phyloP scores from a whole-genome alignment of 495 filamentous ascomycete genomes.

The Penicillium roqueforti region DNA sequence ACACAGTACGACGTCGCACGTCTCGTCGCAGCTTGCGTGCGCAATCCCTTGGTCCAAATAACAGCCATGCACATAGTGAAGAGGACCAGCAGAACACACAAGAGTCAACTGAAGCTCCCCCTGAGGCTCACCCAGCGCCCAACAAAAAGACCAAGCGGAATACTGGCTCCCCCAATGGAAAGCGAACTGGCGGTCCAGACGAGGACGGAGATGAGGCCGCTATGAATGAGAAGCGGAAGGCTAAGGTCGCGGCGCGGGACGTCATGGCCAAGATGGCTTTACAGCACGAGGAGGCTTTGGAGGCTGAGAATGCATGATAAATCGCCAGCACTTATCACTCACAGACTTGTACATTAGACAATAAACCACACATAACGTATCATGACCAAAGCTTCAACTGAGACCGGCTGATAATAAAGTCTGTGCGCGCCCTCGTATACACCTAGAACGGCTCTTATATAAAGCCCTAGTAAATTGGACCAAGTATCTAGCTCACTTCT shows the following conservation, averaged over 20 bases:
- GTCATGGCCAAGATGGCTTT: conserved; percentile 37
- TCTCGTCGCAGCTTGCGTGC: conserved; percentile 17
- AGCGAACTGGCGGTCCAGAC: neutral
- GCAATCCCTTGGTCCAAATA: conserved; percentile 5
- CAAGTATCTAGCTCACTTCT: too few species aligned
- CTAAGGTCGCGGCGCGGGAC: conserved; percentile 37
- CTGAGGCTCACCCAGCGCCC: neutral
- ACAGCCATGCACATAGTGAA: neutral
- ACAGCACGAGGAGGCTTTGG: conserved; percentile 46
- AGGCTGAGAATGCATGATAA: conserved; percentile 28
- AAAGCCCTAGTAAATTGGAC: too few species aligned
- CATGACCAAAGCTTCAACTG: neutral
- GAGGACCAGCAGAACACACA: neutral
- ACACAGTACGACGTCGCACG: neutral
- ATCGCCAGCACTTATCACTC: neutral
- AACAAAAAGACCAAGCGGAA: conserved; percentile 10
- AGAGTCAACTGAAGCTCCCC: neutral
- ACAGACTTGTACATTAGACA: conserved; percentile 1
- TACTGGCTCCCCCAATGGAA: conserved; percentile 2
- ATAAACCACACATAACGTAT: neutral
- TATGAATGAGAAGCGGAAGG: conserved; percentile 33
- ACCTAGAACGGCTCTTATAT: too few species aligned
- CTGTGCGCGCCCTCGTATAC: too few species aligned
- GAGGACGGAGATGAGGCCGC: conserved; percentile 1
- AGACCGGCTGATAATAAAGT: too few species aligned